Evolutionary conservation across 441 rosid species (phyloP), one percentile per base, ranked within the genome.

Genomic region (Capsella rubella): DNA sequence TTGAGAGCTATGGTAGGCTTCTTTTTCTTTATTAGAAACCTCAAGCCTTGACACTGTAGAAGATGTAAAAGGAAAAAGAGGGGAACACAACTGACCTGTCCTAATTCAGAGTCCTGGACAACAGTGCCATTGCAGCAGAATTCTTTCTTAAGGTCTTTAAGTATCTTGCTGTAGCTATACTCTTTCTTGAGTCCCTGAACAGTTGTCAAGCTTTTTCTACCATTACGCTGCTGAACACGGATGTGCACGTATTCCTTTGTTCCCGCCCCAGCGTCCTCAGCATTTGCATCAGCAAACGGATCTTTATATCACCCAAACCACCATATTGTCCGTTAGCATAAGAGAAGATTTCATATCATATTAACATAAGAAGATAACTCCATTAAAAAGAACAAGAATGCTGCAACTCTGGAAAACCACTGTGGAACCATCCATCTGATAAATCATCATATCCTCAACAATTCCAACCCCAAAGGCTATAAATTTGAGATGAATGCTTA

Each of bases 111-210:
- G 76, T 93, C 98, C 78, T 93, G 91, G 39, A 93, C 98, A 18
- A 93, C 97, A 0, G 95, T 90, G 14, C 97, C 98, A 87, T 91
- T 94, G 86, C 98, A 92, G 84, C 95, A 92, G 74, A 94, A 92
- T 58, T 89, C 97, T 71, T 94, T 94, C 88, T 91, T 94, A 55
- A 91, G 92, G 82, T 91, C 98, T 87, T 90, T 90, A 29, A 94
- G 95, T 54, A 90, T 91, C 83, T 90, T 94, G 82, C 78, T 89
- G 70, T 94, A 94, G 83, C 97, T 91, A 76, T 85, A 92, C 69
- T 90, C 92, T 84, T 94, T 89, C 87, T 90, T 92, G 85, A 90
- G 79, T 40, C 97, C 97, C 79, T 94, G 95, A 52, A 94, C 97
- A 29, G 97, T 94, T 6, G 99, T 94, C 88, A 94, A 80, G 84